These are phyloP conservation scores for Paracoccidioides lutzii DNA, from an alignment of 2,329 filamentous ascomycete genomes.

Conservation along the genomic window DNA sequence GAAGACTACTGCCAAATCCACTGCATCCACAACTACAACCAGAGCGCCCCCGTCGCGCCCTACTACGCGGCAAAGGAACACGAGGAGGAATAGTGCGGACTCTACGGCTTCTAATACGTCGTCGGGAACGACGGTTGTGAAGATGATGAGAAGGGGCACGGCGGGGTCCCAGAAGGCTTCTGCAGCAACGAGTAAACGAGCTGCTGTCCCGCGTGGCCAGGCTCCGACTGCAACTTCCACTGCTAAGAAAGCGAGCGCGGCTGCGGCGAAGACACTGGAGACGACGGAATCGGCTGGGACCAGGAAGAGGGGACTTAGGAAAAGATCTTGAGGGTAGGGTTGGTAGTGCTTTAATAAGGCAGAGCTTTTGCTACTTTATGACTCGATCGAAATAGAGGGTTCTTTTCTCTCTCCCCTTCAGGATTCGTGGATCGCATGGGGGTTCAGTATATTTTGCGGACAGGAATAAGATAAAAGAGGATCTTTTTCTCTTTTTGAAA, in stretches of 20 bases:
- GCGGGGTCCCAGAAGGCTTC: conserved; percentile 18
- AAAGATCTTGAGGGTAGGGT: conserved; percentile 20
- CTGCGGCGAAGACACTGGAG: conserved; percentile 23
- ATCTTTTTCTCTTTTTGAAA: too few relatives aligned
- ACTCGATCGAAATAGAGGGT: too few relatives aligned
- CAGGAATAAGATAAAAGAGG: too few relatives aligned
- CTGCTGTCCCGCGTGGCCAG: conserved; percentile 17
- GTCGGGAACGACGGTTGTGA: conserved; percentile 27
- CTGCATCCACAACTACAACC: conserved; percentile 19
- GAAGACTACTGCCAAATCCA: conserved; percentile 15
- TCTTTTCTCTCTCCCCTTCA: too few relatives aligned
- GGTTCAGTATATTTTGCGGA: too few relatives aligned
- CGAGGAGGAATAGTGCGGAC: conserved; percentile 23
- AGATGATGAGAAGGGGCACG: conserved; percentile 15
- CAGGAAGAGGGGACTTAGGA: conserved; percentile 30
- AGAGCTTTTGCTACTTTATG: too few relatives aligned
- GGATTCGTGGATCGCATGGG: too few relatives aligned
- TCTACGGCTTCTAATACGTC: conserved; percentile 26
- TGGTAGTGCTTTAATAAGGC: neutral
- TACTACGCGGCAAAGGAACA: conserved; percentile 27
- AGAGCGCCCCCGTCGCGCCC: conserved; percentile 24
- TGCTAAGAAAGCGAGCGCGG: conserved; percentile 23
- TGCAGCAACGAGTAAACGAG: conserved; percentile 17
- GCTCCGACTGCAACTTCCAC: conserved; percentile 21
- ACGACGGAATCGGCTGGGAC: conserved; percentile 20